Percentiles rank a stretch among this genome's conserved stretches.
Evolutionary conservation across 1,284 basidiomycete species (phyloP).

Genomic region (Cryptococcus jaspeensis): DNA sequence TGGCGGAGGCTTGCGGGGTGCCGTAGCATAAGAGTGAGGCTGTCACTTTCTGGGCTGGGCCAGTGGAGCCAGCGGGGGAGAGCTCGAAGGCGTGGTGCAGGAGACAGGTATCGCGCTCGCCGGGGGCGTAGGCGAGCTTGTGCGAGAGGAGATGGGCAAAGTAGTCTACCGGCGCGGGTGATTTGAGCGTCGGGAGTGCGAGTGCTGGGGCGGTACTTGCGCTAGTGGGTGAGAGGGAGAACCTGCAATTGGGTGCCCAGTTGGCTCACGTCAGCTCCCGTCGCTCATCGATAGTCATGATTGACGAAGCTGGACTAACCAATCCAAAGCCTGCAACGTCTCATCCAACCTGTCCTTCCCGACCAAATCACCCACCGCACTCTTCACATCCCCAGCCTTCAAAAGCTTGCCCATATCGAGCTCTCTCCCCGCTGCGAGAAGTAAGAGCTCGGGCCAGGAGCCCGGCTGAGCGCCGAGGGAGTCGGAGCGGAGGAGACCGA

Average conservation of each 20-base stretch:
- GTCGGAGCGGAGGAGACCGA: conserved; percentile 67
- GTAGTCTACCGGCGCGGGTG: conserved; percentile 68
- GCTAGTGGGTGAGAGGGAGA: conserved; percentile 53
- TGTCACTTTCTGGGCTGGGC: conserved; percentile 67
- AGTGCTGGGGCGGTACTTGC: conserved; percentile 10
- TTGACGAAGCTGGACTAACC: conserved; percentile 56
- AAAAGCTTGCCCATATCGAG: conserved; percentile 9
- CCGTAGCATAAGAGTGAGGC: conserved; percentile 75
- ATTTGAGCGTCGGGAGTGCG: conserved; percentile 49
- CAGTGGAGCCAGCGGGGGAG: conserved; percentile 12
- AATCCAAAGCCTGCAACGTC: conserved; percentile 60
- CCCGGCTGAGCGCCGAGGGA: conserved; percentile 23
- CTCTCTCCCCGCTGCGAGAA: conserved; percentile 29
- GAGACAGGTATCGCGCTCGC: conserved; percentile 83
- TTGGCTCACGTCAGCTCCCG: not conserved
- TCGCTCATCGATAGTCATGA: not conserved
- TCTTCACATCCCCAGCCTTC: conserved; percentile 2
- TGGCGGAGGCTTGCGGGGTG: conserved; percentile 65
- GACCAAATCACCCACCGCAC: conserved; percentile 54
- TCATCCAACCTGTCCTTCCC: conserved; percentile 44
- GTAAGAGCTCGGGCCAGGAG: conserved; percentile 30
- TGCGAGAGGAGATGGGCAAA: conserved; percentile 73
- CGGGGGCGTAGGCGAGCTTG: conserved; percentile 68
- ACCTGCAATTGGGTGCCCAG: conserved; percentile 22
- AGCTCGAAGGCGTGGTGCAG: conserved; percentile 73